A percentile compares a stretch with the other conserved stretches of the same genome.
Evolutionary conservation across 2,329 filamentous ascomycete species (phyloP).

Genomic region (Epichloe festucae): DNA sequence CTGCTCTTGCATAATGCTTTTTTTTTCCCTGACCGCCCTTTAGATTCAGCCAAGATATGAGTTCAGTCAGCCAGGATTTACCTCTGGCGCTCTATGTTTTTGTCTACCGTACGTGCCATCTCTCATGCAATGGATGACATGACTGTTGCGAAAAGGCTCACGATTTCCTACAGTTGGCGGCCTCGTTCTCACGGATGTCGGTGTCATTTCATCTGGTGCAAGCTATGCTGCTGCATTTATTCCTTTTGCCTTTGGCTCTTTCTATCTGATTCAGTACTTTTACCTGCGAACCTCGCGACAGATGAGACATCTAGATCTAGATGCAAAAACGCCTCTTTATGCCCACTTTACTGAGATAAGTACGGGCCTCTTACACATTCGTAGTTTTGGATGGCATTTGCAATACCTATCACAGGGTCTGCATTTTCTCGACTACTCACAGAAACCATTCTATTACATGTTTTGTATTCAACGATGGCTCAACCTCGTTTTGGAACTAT

Average conservation of each 20-base stretch:
- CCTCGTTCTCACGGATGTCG: background rate
- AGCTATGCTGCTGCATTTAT: conserved; percentile 33
- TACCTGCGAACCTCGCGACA: conserved; percentile 20
- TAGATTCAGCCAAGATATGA: conserved; percentile 9
- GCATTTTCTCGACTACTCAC: conserved; percentile 20
- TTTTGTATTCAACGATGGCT: conserved; percentile 38
- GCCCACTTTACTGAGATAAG: conserved; percentile 15
- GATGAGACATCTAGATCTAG: conserved; percentile 16
- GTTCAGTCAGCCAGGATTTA: conserved; percentile 4
- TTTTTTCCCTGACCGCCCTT: background rate
- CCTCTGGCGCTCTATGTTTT: conserved; percentile 2
- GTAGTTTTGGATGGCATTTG: conserved; percentile 19
- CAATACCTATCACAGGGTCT: conserved; percentile 8
- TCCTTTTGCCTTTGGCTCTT: conserved; percentile 26
- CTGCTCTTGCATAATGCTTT: background rate
- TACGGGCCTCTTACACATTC: conserved; percentile 15
- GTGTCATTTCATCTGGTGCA: conserved; percentile 27
- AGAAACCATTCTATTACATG: conserved; percentile 25
- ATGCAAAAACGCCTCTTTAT: conserved; percentile 16
- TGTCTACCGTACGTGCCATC: background rate
- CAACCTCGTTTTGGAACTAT: conserved; percentile 31
- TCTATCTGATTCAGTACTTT: conserved; percentile 14
- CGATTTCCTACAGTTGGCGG: background rate
- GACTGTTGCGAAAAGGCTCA: background rate
- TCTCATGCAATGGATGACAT: no score